phyloP scores from a whole-genome alignment of 495 filamentous ascomycete genomes.

The Mycothermus thermophilus region DNA sequence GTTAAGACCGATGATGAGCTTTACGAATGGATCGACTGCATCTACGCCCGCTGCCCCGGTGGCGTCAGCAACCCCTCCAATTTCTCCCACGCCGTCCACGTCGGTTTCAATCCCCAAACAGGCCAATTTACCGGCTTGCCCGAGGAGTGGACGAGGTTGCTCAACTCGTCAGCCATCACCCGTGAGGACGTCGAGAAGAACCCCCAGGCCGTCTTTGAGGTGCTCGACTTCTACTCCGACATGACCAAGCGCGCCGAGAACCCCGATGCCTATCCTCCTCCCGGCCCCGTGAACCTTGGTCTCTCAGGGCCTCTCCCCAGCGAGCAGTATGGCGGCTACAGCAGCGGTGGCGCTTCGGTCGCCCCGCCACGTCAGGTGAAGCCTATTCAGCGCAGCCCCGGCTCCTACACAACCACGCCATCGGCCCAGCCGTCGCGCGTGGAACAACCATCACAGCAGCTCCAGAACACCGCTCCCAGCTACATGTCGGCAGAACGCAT shows the following conservation, averaged over 20 bases:
- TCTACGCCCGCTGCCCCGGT: slow-evolving; percentile 88
- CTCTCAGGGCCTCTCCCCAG: slow-evolving; percentile 39
- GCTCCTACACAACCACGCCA: slow-evolving; percentile 23
- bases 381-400: slow-evolving; percentile 39
- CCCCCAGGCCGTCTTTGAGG: slow-evolving; percentile 95
- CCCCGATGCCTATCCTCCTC: slow-evolving; percentile 52
- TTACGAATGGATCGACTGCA: slow-evolving; percentile 96
- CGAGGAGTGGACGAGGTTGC: slow-evolving; percentile 87
- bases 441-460: slow-evolving; percentile 25
- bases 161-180: slow-evolving; percentile 90
- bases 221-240: slow-evolving; percentile 94
- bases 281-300: too few relatives aligned
- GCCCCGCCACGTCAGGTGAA: slow-evolving; percentile 54
- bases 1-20: slow-evolving; percentile 91
- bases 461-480: slow-evolving; percentile 31
- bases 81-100: slow-evolving; percentile 90
- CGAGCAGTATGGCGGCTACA: slow-evolving; percentile 52
- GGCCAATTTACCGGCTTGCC: slow-evolving; percentile 89
- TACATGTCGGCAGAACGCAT: slow-evolving; percentile 43
- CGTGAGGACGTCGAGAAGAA: slow-evolving; percentile 97
- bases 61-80: slow-evolving; percentile 97
- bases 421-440: slow-evolving; percentile 29
- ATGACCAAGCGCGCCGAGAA: slow-evolving; percentile 78
- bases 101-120: slow-evolving; percentile 87
- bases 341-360: slow-evolving; percentile 54